A percentile compares a stretch with the other conserved stretches of the same genome.
Evolutionary conservation across 1,284 basidiomycete genomes (phyloP).

Genomic region (Pterula multifida): DNA sequence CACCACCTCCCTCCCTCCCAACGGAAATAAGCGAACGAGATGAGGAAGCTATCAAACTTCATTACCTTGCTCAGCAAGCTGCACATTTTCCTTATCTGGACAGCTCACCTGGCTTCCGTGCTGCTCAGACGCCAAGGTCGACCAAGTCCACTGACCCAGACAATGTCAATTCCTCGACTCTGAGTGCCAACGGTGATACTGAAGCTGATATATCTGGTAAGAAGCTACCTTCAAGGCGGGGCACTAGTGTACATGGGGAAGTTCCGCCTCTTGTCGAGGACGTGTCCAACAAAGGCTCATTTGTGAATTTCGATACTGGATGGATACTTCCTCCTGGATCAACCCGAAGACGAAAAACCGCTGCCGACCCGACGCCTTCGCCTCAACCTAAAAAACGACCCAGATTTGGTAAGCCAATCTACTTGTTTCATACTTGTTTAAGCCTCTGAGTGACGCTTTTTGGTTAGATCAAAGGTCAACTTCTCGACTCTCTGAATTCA

Average conservation of each 20-base stretch:
- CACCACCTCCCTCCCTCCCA: constrained; percentile 24
- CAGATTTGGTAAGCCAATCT: background rate
- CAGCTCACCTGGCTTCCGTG: constrained; percentile 28
- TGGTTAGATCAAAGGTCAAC: background rate
- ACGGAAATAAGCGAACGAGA: constrained; percentile 22
- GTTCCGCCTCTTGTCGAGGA: constrained; percentile 46
- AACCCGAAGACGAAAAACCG: constrained; percentile 33
- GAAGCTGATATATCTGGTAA: constrained; percentile 7
- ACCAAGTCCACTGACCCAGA: constrained; percentile 27
- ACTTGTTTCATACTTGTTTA: background rate
- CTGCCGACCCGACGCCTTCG: constrained; percentile 18
- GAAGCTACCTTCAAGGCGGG: constrained; percentile 13
- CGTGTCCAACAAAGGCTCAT: constrained; percentile 64
- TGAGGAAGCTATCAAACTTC: constrained; percentile 16
- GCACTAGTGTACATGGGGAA: constrained; percentile 11
- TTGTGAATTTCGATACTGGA: constrained; percentile 76
- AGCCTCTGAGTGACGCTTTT: background rate
- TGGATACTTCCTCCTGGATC: constrained; percentile 79
- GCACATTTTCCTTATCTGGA: constrained; percentile 15
- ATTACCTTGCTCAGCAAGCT: constrained; percentile 13
- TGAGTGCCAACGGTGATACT: constrained; percentile 5
- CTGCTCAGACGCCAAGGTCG: constrained; percentile 32
- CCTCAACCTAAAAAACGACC: constrained; percentile 19
- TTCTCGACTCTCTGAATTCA: background rate
- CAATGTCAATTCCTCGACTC: constrained; percentile 26